Evolutionary conservation across 2,329 filamentous ascomycete genomes (phyloP).

Genomic region (Xylaria sp.): DNA sequence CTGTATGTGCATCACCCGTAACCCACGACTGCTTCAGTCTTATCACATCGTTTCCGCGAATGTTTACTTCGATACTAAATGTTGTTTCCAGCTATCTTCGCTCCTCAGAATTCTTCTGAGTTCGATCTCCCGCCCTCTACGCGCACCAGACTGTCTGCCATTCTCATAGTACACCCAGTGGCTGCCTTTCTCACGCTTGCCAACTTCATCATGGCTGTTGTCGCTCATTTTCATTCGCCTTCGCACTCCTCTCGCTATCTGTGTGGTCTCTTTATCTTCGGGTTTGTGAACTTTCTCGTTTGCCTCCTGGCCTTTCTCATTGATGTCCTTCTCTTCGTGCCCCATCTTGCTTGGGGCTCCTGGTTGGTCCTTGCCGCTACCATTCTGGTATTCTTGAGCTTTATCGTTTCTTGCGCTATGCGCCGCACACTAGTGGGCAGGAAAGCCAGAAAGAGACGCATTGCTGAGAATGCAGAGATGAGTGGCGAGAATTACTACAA

Average conservation of each 20-base stretch:
- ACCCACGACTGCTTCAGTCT: not conserved
- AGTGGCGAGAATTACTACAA: constrained; percentile 90
- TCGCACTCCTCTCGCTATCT: constrained; percentile 88
- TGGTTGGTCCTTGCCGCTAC: constrained; percentile 90
- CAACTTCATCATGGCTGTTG: constrained; percentile 72
- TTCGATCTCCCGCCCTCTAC: constrained; percentile 54
- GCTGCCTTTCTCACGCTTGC: constrained; percentile 80
- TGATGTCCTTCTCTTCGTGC: constrained; percentile 90
- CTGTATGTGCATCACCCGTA: constrained; percentile 44
- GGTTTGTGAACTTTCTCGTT: constrained; percentile 76
- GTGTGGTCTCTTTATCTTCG: constrained; percentile 76
- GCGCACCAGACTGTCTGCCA: constrained; percentile 67
- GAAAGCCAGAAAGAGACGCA: constrained; percentile 87
- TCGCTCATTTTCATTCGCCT: constrained; percentile 80
- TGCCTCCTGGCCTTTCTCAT: constrained; percentile 84
- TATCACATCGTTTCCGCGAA: not conserved
- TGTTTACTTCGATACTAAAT: constrained; percentile 14
- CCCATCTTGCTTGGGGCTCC: constrained; percentile 88
- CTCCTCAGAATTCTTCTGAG: constrained; percentile 25
- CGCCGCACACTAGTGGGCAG: constrained; percentile 83
- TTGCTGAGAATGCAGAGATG: constrained; percentile 94
- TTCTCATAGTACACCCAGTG: constrained; percentile 88
- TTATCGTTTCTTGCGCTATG: constrained; percentile 90
- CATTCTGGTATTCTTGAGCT: constrained; percentile 74
- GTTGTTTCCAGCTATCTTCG: constrained; percentile 18